phyloP scores from a whole-genome alignment of 202 grass and related monocot species.

The Setaria viridis region DNA sequence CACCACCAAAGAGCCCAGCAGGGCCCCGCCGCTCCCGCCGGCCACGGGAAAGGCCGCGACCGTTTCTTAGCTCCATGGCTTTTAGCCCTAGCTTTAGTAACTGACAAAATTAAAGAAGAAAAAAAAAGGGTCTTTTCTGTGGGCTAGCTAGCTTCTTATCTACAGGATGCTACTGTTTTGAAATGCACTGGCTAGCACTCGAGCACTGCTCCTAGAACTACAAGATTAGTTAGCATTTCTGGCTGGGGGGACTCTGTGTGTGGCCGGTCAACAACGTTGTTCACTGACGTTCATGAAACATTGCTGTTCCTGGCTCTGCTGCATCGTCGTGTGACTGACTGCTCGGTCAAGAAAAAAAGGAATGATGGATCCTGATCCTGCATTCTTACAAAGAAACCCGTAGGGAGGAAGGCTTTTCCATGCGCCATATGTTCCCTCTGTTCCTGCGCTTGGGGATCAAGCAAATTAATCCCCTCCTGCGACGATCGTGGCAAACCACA shows the following conservation, averaged over 20 bases:
- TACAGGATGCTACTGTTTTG: background rate
- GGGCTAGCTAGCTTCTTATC: background rate
- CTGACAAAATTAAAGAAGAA: background rate
- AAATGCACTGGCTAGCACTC: too few relatives aligned
- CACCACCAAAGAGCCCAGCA: background rate
- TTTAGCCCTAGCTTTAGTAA: background rate
- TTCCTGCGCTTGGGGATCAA: constrained; percentile 58
- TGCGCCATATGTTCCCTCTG: constrained; percentile 30
- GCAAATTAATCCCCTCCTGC: constrained; percentile 29
- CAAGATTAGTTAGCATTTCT: too few relatives aligned
- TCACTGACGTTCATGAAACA: background rate
- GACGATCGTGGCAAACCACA: constrained; percentile 40
- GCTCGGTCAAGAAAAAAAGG: background rate
- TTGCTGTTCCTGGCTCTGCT: background rate
- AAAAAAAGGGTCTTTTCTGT: background rate
- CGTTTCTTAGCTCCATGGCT: background rate
- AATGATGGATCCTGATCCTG: background rate
- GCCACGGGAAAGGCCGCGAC: background rate
- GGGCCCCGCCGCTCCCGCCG: constrained; percentile 16
- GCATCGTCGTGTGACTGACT: background rate
- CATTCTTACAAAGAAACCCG: background rate
- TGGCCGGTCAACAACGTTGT: background rate
- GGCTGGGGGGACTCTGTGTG: too few relatives aligned
- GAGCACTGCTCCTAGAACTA: too few relatives aligned
- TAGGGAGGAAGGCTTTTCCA: constrained; percentile 28